Conservation (phyloP, 176 grass and related monocot species). For the Musa acuminata region DNA sequence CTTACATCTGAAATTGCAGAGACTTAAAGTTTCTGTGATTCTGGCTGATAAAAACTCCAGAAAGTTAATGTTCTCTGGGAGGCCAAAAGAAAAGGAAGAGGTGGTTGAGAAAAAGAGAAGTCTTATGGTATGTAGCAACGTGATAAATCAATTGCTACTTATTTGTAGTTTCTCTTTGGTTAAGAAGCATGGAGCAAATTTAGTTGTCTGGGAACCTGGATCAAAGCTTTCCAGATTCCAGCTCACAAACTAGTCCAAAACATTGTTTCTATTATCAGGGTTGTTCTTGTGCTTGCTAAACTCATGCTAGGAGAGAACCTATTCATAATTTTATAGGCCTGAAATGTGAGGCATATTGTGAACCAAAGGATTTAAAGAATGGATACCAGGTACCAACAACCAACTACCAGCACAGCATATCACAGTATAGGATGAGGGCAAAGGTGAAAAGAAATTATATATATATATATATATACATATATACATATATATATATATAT, state of each 20-base stretch:
- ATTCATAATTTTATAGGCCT: neutral
- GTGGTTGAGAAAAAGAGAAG: constrained; percentile 79
- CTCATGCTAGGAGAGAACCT: neutral
- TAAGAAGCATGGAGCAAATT: neutral
- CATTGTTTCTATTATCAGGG: neutral
- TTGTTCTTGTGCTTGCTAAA: neutral
- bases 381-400: no score
- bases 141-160: neutral
- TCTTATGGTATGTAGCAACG: constrained; percentile 53
- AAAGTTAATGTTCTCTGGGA: constrained; percentile 71
- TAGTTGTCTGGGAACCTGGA: neutral
- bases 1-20: constrained; percentile 39
- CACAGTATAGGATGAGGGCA: no score
- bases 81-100: constrained; percentile 64
- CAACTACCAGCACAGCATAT: no score
- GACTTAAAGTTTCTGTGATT: constrained; percentile 58
- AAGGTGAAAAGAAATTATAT: no score
- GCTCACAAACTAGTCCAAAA: neutral
- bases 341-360: neutral
- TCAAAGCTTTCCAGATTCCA: neutral
- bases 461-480: no score
- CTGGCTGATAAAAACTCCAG: constrained; percentile 68
- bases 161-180: neutral
- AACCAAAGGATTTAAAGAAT: neutral
- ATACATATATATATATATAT: no score